These are phyloP conservation scores for Seiridium unicorne DNA, from an alignment of 2,329 filamentous ascomycete species.

Conservation along the genomic window DNA sequence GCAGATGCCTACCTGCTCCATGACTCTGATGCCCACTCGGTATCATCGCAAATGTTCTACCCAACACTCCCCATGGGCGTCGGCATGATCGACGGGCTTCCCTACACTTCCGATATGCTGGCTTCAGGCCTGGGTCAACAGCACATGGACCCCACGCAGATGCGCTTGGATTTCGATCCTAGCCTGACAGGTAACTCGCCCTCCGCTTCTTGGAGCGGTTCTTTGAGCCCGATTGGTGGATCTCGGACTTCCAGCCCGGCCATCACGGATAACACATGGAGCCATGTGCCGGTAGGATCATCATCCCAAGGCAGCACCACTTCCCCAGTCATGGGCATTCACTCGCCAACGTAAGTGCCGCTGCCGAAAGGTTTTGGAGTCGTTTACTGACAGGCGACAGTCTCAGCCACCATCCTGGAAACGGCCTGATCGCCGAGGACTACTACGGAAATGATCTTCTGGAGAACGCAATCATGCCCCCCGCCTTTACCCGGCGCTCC, in stretches of 20 bases:
- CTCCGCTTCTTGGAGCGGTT: slow-evolving; percentile 48
- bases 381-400: slow-evolving; percentile 29
- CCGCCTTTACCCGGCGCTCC: slow-evolving; percentile 46
- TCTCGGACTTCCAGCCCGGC: slow-evolving; percentile 52
- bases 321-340: slow-evolving; percentile 47
- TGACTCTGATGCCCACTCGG: slow-evolving; percentile 45
- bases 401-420: slow-evolving; percentile 35
- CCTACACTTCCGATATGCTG: slow-evolving; percentile 40
- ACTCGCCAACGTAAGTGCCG: slow-evolving; percentile 52
- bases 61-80: slow-evolving; percentile 43
- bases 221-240: slow-evolving; percentile 45
- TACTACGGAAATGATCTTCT: slow-evolving; percentile 32
- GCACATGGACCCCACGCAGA: slow-evolving; percentile 56
- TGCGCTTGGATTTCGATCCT: slow-evolving; percentile 52
- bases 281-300: slow-evolving; percentile 31
- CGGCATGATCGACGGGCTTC: slow-evolving; percentile 41
- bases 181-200: slow-evolving; percentile 49
- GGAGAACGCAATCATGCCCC: slow-evolving; percentile 36
- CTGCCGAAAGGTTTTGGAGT: slow-evolving; percentile 12
- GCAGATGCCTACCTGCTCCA: slow-evolving; percentile 51
- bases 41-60: slow-evolving; percentile 51
- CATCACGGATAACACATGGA: slow-evolving; percentile 48
- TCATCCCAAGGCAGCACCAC: slow-evolving; percentile 47
- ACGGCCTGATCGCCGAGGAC: slow-evolving; percentile 32
- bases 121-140: slow-evolving; percentile 44